Percentiles rank a stretch among this genome's conserved stretches.
These are phyloP conservation scores for Nemania sp. DNA, from an alignment of 2,329 filamentous ascomycete species.

Conservation along the genomic window DNA sequence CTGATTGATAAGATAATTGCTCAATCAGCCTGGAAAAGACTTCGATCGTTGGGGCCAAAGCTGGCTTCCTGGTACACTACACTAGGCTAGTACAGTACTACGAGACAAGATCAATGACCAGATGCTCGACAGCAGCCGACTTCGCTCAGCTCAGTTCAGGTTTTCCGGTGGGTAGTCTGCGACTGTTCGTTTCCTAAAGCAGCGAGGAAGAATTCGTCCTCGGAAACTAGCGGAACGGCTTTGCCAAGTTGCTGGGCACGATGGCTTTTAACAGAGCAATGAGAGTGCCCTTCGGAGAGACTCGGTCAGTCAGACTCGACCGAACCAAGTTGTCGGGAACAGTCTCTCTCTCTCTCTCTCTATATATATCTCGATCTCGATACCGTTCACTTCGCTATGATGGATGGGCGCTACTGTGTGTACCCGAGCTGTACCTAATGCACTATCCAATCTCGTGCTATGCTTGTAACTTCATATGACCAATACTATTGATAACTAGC, in stretches of 20 bases:
- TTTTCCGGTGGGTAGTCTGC: slow-evolving; percentile 8
- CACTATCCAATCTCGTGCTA: no score
- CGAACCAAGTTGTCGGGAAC: not conserved
- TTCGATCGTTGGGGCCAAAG: no score
- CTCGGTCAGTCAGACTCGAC: not conserved
- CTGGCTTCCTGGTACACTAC: no score
- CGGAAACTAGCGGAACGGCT: no score
- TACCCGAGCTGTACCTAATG: no score
- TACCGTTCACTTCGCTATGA: slow-evolving; percentile 1
- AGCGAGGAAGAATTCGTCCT: not conserved
- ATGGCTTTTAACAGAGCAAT: not conserved
- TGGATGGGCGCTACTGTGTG: not conserved
- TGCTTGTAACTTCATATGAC: no score
- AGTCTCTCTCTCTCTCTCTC: no score
- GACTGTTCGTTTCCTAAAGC: slow-evolving; percentile 3
- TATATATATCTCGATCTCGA: not conserved
- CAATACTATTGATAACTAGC: no score
- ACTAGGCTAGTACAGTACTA: not conserved
- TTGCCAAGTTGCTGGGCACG: not conserved
- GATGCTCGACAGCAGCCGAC: not conserved
- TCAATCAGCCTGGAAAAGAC: not conserved
- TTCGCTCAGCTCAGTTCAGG: not conserved
- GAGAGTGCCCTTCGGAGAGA: not conserved
- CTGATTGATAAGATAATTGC: slow-evolving; percentile 30
- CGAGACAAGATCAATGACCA: not conserved